Conservation (phyloP, 305 asterid genomes). For the Plantago coronopus region DNA sequence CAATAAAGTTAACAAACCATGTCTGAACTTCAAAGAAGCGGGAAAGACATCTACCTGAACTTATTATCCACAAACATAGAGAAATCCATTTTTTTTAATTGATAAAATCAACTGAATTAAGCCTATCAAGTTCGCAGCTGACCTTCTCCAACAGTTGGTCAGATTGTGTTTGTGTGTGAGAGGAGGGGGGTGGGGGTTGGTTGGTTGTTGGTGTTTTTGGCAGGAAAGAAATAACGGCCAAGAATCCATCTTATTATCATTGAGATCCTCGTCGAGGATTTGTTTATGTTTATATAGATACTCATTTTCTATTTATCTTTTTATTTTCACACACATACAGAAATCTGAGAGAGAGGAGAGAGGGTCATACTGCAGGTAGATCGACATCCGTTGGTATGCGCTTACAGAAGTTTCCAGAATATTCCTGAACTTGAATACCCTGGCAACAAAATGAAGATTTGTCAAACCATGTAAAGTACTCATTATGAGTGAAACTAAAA, state of each 20-base stretch:
- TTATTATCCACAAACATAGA: conserved; percentile 5
- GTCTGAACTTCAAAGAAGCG: conserved; percentile 12
- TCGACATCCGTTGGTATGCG: conserved; percentile 99
- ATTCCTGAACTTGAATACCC: conserved; percentile 99
- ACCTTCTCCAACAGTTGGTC: neutral
- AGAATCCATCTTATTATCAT: no score
- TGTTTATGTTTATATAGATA: no score
- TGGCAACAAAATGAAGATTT: conserved; percentile 26
- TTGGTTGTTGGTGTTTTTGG: no score
- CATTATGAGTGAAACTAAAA: conserved; percentile 14
- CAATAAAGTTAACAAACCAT: conserved; percentile 9
- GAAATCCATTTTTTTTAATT: neutral
- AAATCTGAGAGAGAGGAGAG: conserved; percentile 26
- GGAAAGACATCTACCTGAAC: conserved; percentile 9
- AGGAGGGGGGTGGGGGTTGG: neutral
- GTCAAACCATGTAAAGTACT: conserved; percentile 14
- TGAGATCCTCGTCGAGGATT: no score
- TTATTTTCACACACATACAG: neutral
- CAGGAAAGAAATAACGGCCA: no score
- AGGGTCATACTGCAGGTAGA: conserved; percentile 74
- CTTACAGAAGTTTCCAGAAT: conserved; percentile 88
- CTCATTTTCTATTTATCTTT: neutral
- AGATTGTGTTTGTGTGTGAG: neutral
- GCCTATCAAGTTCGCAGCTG: neutral
- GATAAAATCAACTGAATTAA: neutral